Evolutionary conservation across 768 basidiomycete species (phyloP), one percentile per base, ranked within the genome.

Genomic region (Lactarius sp.): DNA sequence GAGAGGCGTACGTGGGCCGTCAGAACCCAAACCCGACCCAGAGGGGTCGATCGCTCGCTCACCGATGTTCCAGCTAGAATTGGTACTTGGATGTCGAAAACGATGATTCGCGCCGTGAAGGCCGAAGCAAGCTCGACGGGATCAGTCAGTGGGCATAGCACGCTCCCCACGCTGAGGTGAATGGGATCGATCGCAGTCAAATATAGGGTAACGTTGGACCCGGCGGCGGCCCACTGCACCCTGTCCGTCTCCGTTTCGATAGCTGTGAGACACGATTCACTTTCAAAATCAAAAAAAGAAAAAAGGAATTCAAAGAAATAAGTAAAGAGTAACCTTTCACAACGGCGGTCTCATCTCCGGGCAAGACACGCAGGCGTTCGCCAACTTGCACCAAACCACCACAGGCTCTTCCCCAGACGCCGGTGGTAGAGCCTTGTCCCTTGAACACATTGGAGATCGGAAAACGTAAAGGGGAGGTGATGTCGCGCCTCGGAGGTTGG

Each of bases 361-460:
- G 97, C 4, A 97, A 77, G 55, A 95, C 85, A 47, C 93, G 81
- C 42, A 98, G 69, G 46, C 83, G 80, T 76, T 98, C 95, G 2
- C 97, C 96, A 2, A 94, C 89, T 74, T 98, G 95, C 4, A 98
- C 81, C 42, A 98, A 79, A 6, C 97, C 97, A 49, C 88, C 85
- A 69, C 87, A 91, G 50, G 98, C 77, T 55, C 94, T 78, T 18
- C 97, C 97, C 27, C 87, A 83, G 0, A 98, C 85, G 0, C 86
- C 90, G 5, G 83, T 84, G 2, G 89, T 84, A 2, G 90, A 85
- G 16, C 87, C 84, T 70, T 88, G 87, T 4, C 91, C 90, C 74
- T 88, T 95, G 80, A 96, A 98, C 4, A 98, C 92, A 72, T 99
- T 98, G 13, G 94, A 90, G 22, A 98, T 83, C 0, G 97, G 97